phyloP scores from a whole-genome alignment of 257 asterid genomes.

The Gynochthodes officinalis region DNA sequence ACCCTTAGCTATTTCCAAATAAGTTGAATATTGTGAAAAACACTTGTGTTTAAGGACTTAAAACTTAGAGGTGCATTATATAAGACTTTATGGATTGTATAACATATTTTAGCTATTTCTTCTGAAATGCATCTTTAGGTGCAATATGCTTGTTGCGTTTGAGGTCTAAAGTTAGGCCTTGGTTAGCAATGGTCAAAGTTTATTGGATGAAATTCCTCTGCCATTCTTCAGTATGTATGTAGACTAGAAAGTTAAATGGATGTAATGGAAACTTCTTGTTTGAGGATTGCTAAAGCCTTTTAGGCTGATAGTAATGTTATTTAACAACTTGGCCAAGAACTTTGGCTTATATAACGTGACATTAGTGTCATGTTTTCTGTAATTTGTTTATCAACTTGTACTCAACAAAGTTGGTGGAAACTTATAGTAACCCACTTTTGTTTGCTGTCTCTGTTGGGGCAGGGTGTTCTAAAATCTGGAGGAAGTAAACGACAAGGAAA shows the following conservation, averaged over 20 bases:
- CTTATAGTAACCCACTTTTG: background rate
- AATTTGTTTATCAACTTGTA: background rate
- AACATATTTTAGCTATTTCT: background rate
- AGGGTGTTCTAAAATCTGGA: constrained; percentile 68
- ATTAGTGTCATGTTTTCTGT: background rate
- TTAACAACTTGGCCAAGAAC: background rate
- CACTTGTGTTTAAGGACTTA: background rate
- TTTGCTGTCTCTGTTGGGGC: constrained; percentile 27
- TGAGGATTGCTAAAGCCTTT: background rate
- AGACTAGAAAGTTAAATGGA: background rate
- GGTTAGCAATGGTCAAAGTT: background rate
- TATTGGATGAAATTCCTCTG: background rate
- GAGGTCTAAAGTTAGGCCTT: background rate
- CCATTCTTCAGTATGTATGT: background rate
- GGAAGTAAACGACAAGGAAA: constrained; percentile 81
- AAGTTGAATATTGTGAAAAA: background rate
- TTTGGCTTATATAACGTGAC: background rate
- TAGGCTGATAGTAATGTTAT: background rate
- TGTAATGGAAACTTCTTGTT: background rate
- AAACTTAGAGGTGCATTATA: background rate
- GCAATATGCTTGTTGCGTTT: background rate
- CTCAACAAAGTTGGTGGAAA: background rate
- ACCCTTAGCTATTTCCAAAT: too few relatives aligned
- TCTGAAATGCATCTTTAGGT: background rate
- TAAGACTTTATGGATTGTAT: background rate